Conservation (phyloP, 176 grass and related monocot species). For the barley (Hordeum vulgare) region DNA sequence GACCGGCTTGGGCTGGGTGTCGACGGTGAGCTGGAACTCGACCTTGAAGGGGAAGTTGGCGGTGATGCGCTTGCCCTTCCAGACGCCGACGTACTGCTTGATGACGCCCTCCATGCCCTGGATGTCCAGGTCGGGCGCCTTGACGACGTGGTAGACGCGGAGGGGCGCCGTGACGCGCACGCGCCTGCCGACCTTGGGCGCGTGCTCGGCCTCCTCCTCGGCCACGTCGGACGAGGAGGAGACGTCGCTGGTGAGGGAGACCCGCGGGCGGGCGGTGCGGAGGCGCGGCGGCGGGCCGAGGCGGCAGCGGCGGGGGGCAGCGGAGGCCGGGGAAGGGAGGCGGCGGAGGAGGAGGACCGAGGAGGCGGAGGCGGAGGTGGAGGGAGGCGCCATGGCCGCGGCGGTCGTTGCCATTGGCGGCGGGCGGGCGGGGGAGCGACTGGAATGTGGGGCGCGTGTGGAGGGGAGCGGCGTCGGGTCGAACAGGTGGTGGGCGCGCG, state of each 20-base stretch:
- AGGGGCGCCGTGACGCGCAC: constrained; percentile 82
- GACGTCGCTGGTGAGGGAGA: constrained; percentile 53
- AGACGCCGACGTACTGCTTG: constrained; percentile 87
- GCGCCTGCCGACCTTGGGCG: constrained; percentile 67
- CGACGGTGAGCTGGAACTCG: constrained; percentile 57
- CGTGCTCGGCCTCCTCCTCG: constrained; percentile 63
- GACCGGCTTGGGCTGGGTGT: constrained; percentile 64
- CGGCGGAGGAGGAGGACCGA: constrained; percentile 26
- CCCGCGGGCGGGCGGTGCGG: constrained; percentile 45
- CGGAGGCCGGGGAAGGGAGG: neutral
- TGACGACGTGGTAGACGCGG: constrained; percentile 78
- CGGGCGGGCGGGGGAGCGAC: neutral
- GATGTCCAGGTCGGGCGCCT: constrained; percentile 90
- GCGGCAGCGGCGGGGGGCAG: neutral
- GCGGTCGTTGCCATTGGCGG: constrained; percentile 32
- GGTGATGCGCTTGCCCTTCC: constrained; percentile 90
- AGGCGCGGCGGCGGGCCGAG: neutral
- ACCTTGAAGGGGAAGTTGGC: constrained; percentile 92
- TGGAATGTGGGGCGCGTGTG: neutral
- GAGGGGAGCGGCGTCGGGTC: constrained; percentile 20
- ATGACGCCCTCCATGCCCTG: constrained; percentile 78
- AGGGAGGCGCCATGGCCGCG: constrained; percentile 39
- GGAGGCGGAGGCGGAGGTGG: constrained; percentile 39
- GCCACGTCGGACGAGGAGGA: constrained; percentile 38
- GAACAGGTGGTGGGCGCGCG: constrained; percentile 45